Percentiles rank a stretch among this genome's conserved stretches.
These are phyloP conservation scores for Pythium dissimile DNA, from an alignment of 352 stramenopile species.

Conservation along the genomic window DNA sequence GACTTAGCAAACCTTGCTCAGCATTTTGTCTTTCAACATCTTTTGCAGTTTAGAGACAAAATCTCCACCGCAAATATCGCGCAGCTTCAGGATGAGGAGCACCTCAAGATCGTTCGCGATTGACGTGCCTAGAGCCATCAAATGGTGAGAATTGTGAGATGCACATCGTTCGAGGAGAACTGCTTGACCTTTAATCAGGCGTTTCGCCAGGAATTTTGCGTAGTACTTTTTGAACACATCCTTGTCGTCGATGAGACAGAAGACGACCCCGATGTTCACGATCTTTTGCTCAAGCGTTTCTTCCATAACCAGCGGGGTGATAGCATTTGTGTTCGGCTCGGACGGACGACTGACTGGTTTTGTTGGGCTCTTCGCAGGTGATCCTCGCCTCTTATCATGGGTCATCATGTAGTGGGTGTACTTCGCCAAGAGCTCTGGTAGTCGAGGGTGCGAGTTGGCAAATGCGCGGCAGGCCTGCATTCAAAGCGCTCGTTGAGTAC, in stretches of 20 bases:
- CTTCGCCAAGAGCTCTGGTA: conserved; percentile 79
- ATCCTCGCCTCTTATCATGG: conserved; percentile 43
- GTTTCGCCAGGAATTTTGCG: conserved; percentile 79
- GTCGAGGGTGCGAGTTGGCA: conserved; percentile 74
- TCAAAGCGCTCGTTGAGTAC: too few relatives aligned
- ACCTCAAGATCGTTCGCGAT: conserved; percentile 76
- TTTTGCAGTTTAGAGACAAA: conserved; percentile 89
- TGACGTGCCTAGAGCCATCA: conserved; percentile 38
- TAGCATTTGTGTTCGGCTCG: neutral
- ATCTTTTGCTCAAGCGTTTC: conserved; percentile 77
- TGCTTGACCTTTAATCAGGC: conserved; percentile 74
- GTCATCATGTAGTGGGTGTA: conserved; percentile 87
- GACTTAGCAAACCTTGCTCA: conserved; percentile 60
- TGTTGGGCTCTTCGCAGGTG: conserved; percentile 11
- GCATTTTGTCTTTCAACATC: conserved; percentile 84
- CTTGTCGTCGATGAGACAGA: conserved; percentile 88
- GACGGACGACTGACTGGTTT: conserved; percentile 1
- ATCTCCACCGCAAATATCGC: conserved; percentile 80
- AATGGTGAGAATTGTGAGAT: neutral
- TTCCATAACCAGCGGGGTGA: conserved; percentile 38
- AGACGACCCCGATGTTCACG: conserved; percentile 78
- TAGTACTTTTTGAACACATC: conserved; percentile 90
- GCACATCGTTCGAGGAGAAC: neutral
- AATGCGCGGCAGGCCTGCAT: conserved; percentile 74
- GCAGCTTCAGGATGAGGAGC: conserved; percentile 77